phyloP scores from a whole-genome alignment of 768 basidiomycete species.

The Favolaschia claudopus region DNA sequence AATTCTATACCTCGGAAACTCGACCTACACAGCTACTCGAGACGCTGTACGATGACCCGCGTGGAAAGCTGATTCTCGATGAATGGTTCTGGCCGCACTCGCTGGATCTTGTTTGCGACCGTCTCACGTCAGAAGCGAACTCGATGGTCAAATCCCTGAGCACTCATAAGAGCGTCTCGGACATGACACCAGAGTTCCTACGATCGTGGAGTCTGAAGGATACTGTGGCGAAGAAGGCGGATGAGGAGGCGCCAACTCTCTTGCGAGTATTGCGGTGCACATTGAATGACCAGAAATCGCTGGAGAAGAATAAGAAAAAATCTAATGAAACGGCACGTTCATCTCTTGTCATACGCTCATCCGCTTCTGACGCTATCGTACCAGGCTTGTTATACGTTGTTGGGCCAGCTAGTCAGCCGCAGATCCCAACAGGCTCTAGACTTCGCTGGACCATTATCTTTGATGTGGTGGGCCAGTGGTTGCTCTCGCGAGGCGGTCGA shows the following conservation, averaged over 20 bases:
- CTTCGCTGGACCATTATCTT: background rate
- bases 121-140: too few relatives aligned
- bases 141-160: background rate
- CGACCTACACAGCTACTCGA: too few relatives aligned
- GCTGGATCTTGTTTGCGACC: too few relatives aligned
- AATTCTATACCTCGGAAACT: too few relatives aligned
- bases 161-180: background rate
- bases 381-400: background rate
- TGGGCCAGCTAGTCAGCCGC: background rate
- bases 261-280: background rate
- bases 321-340: background rate
- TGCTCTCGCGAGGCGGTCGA: background rate
- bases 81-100: too few relatives aligned
- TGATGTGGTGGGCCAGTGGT: constrained; percentile 5
- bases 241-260: background rate
- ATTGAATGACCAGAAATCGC: background rate
- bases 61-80: too few relatives aligned
- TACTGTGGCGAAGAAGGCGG: background rate
- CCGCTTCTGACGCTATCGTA: background rate
- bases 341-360: background rate
- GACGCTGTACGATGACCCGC: too few relatives aligned
- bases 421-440: background rate
- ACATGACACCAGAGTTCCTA: background rate
- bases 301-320: constrained; percentile 4
- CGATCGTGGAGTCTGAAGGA: background rate